Evolutionary conservation across 768 basidiomycete species (phyloP).

Genomic region (Macrolepiota albuminosa): DNA sequence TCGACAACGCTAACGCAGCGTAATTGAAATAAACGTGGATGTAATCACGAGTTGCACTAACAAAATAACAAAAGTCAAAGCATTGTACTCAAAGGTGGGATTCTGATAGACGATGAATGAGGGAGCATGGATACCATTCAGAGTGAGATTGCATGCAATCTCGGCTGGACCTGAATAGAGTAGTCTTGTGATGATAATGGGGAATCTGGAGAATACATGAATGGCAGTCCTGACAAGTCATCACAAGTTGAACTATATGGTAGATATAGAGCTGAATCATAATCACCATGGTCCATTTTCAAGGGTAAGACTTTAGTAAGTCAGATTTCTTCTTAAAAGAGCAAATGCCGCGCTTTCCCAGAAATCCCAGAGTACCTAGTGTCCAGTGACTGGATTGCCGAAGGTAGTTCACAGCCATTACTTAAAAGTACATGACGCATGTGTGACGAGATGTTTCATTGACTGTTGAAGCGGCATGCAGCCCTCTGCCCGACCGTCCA

Average conservation of each 20-base stretch:
- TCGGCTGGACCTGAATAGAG: background rate
- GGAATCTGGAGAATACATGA: slow-evolving; percentile 26
- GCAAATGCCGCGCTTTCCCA: background rate
- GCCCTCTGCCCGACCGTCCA: background rate
- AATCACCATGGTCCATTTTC: background rate
- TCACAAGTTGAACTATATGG: background rate
- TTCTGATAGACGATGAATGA: slow-evolving; percentile 24
- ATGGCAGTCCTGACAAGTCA: slow-evolving; percentile 25
- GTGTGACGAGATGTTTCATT: background rate
- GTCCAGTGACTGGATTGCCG: background rate
- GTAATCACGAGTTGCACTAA: slow-evolving; percentile 17
- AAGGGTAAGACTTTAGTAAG: background rate
- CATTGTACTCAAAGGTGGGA: slow-evolving; percentile 22
- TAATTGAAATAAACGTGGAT: slow-evolving; percentile 37
- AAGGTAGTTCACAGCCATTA: background rate
- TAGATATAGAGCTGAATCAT: background rate
- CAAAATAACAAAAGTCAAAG: slow-evolving; percentile 23
- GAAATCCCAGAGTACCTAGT: background rate
- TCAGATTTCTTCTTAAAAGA: background rate
- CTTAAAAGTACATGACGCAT: background rate
- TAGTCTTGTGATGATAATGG: slow-evolving; percentile 18
- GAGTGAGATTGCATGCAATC: slow-evolving; percentile 24
- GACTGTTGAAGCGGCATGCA: background rate
- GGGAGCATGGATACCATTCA: slow-evolving; percentile 21
- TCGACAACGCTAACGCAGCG: slow-evolving; percentile 32